These are phyloP conservation scores for Candida fluviatilis DNA, from an alignment of 805 yeast species.

Conservation along the genomic window DNA sequence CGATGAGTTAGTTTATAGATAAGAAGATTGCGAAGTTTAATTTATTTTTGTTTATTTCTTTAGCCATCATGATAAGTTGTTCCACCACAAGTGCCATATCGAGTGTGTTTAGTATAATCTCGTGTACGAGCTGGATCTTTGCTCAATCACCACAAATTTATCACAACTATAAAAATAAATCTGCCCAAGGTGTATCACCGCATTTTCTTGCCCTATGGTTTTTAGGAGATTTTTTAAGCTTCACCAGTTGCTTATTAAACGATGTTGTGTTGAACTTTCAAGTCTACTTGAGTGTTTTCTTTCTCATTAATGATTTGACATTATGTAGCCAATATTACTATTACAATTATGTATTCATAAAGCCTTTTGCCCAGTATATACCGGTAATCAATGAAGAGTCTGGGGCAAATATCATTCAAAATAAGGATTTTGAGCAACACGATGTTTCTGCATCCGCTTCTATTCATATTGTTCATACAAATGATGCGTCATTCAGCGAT, in stretches of 20 bases:
- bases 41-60: background rate
- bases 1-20: background rate
- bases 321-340: constrained; percentile 40
- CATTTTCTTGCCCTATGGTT: constrained; percentile 62
- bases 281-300: constrained; percentile 35
- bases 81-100: constrained; percentile 12
- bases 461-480: background rate
- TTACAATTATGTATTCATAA: constrained; percentile 21
- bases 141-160: constrained; percentile 73
- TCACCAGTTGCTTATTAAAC: constrained; percentile 39
- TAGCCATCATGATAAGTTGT: constrained; percentile 6
- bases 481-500: no score
- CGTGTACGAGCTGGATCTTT: constrained; percentile 61
- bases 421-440: constrained; percentile 1
- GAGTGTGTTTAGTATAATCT: constrained; percentile 33
- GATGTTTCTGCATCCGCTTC: background rate
- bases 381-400: constrained; percentile 1
- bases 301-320: constrained; percentile 34
- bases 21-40: background rate
- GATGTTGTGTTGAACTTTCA: constrained; percentile 36
- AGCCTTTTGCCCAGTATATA: constrained; percentile 10
- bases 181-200: constrained; percentile 66
- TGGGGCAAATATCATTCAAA: no score
- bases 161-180: constrained; percentile 51
- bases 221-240: constrained; percentile 56